Conservation (phyloP, 176 grass and related monocot species). For the Thalia dealbata region DNA sequence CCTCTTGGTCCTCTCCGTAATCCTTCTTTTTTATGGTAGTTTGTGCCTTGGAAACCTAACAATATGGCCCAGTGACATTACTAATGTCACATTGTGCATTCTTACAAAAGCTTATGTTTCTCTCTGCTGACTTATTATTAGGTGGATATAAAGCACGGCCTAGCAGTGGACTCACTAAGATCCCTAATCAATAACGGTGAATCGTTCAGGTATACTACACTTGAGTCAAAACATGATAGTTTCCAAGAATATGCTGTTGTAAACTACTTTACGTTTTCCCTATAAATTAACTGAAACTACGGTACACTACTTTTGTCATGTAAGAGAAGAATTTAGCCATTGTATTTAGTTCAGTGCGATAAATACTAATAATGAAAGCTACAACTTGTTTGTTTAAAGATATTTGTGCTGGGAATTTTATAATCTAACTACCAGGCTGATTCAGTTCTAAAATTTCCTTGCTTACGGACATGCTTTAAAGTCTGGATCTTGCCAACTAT, state of each 20-base stretch:
- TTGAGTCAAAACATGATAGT: not conserved
- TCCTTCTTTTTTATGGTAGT: not conserved
- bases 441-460: not conserved
- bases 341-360: not conserved
- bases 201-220: slow-evolving; percentile 48
- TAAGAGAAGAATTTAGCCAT: not conserved
- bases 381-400: not conserved
- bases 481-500: not conserved
- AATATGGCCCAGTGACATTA: not conserved
- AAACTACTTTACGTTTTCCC: not conserved
- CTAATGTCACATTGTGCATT: not conserved
- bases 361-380: not conserved
- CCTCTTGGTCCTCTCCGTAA: too few relatives aligned
- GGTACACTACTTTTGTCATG: not conserved
- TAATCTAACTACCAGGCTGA: not conserved
- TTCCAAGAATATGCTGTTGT: not conserved
- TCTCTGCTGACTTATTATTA: slow-evolving; percentile 26
- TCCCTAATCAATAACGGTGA: slow-evolving; percentile 55
- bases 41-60: not conserved
- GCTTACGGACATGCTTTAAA: not conserved
- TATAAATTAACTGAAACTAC: not conserved
- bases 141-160: slow-evolving; percentile 73
- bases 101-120: slow-evolving; percentile 2
- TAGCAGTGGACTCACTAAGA: slow-evolving; percentile 71
- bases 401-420: not conserved